phyloP scores from a whole-genome alignment of 108 stramenopile genomes.

The Fragilaria radians region DNA sequence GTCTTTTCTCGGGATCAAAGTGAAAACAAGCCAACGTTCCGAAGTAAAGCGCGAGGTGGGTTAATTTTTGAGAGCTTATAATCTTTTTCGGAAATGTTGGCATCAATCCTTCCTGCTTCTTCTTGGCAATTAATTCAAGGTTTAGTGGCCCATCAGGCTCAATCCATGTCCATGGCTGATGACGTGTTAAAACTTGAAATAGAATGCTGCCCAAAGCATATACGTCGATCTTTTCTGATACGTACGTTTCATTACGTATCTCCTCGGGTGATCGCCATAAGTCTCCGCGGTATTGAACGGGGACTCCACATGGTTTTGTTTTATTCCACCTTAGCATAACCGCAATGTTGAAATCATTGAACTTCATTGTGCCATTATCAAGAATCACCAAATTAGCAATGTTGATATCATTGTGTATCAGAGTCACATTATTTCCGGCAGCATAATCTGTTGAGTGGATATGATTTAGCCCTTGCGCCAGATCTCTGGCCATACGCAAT shows the following conservation, averaged over 20 bases:
- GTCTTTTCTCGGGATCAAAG: conserved; percentile 21
- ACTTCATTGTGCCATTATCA: conserved; percentile 14
- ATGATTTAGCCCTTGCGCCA: conserved; percentile 53
- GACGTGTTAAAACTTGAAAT: conserved; percentile 35
- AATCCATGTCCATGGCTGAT: conserved; percentile 50
- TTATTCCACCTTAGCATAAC: conserved; percentile 27
- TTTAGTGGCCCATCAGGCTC: conserved; percentile 26
- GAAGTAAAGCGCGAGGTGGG: conserved; percentile 14
- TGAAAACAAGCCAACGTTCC: conserved; percentile 30
- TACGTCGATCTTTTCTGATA: conserved; percentile 59
- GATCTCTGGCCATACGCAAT: conserved; percentile 35
- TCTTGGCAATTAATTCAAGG: conserved; percentile 18
- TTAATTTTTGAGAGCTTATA: conserved; percentile 16
- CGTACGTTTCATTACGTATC: conserved; percentile 23
- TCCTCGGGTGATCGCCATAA: conserved; percentile 55
- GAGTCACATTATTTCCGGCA: conserved; percentile 10
- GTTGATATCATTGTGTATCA: conserved; percentile 47
- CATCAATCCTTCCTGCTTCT: conserved; percentile 19
- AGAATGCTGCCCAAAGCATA: conserved; percentile 59
- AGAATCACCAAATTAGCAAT: conserved; percentile 33
- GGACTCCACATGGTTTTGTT: conserved; percentile 21
- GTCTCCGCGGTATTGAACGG: conserved; percentile 25
- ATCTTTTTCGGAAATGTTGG: conserved; percentile 31
- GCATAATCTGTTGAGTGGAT: conserved; percentile 41
- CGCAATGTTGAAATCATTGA: conserved; percentile 70